These are phyloP conservation scores for Rhizophora apiculata DNA, from an alignment of 345 rosid genomes.

Conservation along the genomic window DNA sequence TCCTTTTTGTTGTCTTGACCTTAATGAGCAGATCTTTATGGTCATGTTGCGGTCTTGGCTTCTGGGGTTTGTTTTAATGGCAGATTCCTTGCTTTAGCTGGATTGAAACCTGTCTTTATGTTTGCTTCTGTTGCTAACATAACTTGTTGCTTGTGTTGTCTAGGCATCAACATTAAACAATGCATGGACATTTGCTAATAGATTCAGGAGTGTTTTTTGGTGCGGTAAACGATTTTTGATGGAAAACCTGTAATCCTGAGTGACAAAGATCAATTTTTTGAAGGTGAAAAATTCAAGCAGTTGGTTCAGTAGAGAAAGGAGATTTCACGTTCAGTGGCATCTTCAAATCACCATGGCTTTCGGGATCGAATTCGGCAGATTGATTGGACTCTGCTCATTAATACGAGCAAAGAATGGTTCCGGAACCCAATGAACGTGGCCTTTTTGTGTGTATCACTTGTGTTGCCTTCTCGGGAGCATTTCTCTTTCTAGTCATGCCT, in stretches of 20 bases:
- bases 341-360: constrained; percentile 45
- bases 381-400: constrained; percentile 57
- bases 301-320: constrained; percentile 64
- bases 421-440: constrained; percentile 82
- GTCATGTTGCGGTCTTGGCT: neutral
- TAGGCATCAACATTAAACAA: constrained; percentile 5
- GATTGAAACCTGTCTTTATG: neutral
- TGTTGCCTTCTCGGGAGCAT: constrained; percentile 91
- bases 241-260: neutral
- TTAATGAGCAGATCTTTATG: neutral
- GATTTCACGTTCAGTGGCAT: constrained; percentile 57
- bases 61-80: neutral
- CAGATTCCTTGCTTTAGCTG: neutral
- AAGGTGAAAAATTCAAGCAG: constrained; percentile 37
- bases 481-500: constrained; percentile 91
- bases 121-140: neutral
- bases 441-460: constrained; percentile 62
- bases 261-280: constrained; percentile 14
- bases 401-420: constrained; percentile 69
- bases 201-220: neutral
- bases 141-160: neutral
- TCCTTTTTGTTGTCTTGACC: neutral
- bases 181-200: neutral
- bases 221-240: neutral
- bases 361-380: constrained; percentile 65